Evolutionary conservation across 352 stramenopile species (phyloP).

Genomic region (Peronospora farinosa): DNA sequence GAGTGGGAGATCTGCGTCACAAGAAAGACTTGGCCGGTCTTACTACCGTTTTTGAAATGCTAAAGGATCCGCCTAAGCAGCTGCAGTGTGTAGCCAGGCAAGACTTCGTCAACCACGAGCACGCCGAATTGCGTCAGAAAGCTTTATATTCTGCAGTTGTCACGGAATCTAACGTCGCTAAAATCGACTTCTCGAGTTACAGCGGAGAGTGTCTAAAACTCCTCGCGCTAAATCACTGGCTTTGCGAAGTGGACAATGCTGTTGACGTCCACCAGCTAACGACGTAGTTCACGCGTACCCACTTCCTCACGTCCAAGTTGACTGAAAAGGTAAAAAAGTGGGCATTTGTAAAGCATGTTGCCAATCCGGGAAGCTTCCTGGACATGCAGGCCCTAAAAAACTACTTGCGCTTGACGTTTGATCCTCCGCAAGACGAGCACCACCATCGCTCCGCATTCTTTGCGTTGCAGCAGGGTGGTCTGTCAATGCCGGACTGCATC

Average conservation of each 20-base stretch:
- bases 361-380: conserved; percentile 10
- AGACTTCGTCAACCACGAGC: neutral
- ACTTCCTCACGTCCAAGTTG: conserved; percentile 19
- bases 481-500: conserved; percentile 20
- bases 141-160: neutral
- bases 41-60: neutral
- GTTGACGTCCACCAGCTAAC: conserved; percentile 15
- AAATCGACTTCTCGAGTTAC: conserved; percentile 29
- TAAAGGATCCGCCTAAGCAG: neutral
- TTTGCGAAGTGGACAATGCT: conserved; percentile 21
- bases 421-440: conserved; percentile 16
- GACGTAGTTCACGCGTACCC: too few relatives aligned
- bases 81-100: neutral
- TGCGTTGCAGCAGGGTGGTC: conserved; percentile 10
- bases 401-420: conserved; percentile 16
- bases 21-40: neutral
- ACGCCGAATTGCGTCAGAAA: neutral
- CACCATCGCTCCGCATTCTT: conserved; percentile 7
- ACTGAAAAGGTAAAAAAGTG: conserved; percentile 8
- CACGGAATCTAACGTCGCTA: conserved; percentile 11
- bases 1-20: neutral
- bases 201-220: conserved; percentile 4
- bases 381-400: conserved; percentile 6
- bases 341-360: conserved; percentile 13
- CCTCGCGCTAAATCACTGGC: conserved; percentile 18